A percentile compares a stretch with the other conserved stretches of the same genome.
These are phyloP conservation scores for Geranium brycei DNA, from an alignment of 345 rosid genomes.

Conservation along the genomic window DNA sequence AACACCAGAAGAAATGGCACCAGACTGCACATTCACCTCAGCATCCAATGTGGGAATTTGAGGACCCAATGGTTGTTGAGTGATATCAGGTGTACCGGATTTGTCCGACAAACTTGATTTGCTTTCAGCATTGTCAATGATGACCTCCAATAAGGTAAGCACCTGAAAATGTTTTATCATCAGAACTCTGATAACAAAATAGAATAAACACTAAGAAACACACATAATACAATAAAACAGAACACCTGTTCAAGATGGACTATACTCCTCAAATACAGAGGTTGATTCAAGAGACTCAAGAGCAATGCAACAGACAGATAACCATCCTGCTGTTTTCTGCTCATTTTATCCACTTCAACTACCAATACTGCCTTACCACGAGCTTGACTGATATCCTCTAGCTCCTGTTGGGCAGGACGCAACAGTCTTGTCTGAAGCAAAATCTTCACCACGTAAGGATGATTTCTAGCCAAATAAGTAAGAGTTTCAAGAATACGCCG, in stretches of 20 bases:
- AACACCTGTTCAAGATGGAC: conserved; percentile 94
- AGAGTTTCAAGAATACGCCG: conserved; percentile 83
- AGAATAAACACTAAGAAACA: no score
- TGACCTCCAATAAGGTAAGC: conserved; percentile 78
- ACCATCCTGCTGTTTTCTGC: conserved; percentile 29
- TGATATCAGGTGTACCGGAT: conserved; percentile 26
- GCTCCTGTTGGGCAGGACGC: conserved; percentile 28
- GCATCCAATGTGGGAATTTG: conserved; percentile 28
- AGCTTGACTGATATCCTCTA: conserved; percentile 26
- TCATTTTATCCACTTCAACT: conserved; percentile 34
- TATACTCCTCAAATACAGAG: conserved; percentile 81
- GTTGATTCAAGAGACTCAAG: conserved; percentile 79
- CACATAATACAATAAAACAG: neutral
- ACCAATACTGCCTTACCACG: conserved; percentile 65
- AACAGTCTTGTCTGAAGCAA: conserved; percentile 58
- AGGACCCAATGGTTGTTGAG: conserved; percentile 26
- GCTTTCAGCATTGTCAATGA: conserved; percentile 58
- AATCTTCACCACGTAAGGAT: conserved; percentile 65
- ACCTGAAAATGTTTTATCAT: conserved; percentile 30
- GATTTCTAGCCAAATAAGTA: conserved; percentile 77
- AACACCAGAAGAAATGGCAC: conserved; percentile 20
- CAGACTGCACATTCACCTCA: conserved; percentile 28
- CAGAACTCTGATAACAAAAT: no score
- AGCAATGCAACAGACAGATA: conserved; percentile 57
- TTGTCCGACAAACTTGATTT: conserved; percentile 22